These are phyloP conservation scores for Royoungia palumana DNA, from an alignment of 768 basidiomycete species.

Conservation along the genomic window DNA sequence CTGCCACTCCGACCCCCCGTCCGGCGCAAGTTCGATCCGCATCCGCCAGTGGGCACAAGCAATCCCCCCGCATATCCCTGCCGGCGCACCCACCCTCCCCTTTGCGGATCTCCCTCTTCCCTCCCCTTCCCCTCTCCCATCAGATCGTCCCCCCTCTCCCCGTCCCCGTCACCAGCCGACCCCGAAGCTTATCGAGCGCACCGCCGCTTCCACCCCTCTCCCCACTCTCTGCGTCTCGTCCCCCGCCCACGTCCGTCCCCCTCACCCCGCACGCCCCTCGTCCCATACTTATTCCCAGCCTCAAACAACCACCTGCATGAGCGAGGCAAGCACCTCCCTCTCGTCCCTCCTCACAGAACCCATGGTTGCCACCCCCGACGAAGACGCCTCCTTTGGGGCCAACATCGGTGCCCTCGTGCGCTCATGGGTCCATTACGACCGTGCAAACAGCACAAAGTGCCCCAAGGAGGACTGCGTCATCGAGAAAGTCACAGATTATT, in stretches of 20 bases:
- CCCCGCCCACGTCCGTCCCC: constrained; percentile 30
- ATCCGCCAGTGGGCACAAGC: constrained; percentile 31
- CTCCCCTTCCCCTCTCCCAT: not conserved
- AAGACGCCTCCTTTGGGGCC: constrained; percentile 42
- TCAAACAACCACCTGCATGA: constrained; percentile 32
- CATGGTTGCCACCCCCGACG: constrained; percentile 39
- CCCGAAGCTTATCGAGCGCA: constrained; percentile 35
- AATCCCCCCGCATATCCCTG: constrained; percentile 32
- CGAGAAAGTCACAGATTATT: constrained; percentile 33
- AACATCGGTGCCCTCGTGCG: constrained; percentile 43
- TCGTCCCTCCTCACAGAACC: constrained; percentile 47
- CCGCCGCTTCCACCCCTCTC: constrained; percentile 28
- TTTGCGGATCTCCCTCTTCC: constrained; percentile 19
- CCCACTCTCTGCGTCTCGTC: constrained; percentile 53
- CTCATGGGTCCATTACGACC: constrained; percentile 26
- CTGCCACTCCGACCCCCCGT: not conserved
- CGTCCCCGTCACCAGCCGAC: constrained; percentile 24
- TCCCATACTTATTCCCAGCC: constrained; percentile 34
- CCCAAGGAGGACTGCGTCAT: constrained; percentile 27
- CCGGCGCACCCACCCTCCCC: constrained; percentile 28
- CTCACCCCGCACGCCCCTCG: constrained; percentile 30
- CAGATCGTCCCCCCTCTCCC: constrained; percentile 20
- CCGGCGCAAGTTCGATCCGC: constrained; percentile 4
- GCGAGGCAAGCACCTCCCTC: constrained; percentile 48
- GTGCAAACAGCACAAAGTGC: constrained; percentile 21